phyloP scores from a whole-genome alignment of 441 rosid genomes.

The Omphalea diandra region DNA sequence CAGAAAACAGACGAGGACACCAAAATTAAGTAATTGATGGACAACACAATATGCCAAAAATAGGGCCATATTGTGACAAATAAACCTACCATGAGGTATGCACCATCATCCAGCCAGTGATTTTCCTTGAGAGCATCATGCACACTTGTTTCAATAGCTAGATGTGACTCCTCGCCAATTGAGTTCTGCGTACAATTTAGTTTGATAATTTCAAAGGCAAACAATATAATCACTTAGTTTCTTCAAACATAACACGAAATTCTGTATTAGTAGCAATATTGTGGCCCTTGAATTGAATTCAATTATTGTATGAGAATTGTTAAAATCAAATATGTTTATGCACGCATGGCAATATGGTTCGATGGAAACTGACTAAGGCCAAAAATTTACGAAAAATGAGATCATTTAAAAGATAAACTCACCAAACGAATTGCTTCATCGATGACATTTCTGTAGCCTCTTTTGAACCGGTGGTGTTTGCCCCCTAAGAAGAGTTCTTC shows the following conservation, averaged over 20 bases:
- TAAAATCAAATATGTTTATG: no score
- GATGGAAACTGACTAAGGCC: no score
- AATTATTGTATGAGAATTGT: no score
- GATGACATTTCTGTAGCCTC: slow-evolving; percentile 96
- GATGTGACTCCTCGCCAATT: slow-evolving; percentile 82
- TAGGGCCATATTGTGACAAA: slow-evolving; percentile 2
- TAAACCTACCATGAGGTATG: slow-evolving; percentile 86
- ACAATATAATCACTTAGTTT: no score
- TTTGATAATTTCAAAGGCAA: no score
- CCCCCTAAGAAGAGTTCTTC: slow-evolving; percentile 59
- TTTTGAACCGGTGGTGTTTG: slow-evolving; percentile 93
- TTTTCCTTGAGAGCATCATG: slow-evolving; percentile 98
- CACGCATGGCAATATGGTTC: no score
- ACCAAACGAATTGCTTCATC: slow-evolving; percentile 98
- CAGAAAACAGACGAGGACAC: not conserved
- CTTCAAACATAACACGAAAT: no score
- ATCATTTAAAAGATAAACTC: slow-evolving; percentile 24
- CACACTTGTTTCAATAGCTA: slow-evolving; percentile 96
- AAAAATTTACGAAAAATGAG: no score
- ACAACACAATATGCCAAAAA: not conserved
- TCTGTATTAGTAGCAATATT: no score
- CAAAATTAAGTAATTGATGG: not conserved
- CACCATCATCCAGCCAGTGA: slow-evolving; percentile 99
- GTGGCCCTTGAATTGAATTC: no score
- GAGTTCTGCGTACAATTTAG: no score